Evolutionary conservation across 176 grass and related monocot species (phyloP), one percentile per base, ranked within the genome.

Genomic region (Stipa capillata): DNA sequence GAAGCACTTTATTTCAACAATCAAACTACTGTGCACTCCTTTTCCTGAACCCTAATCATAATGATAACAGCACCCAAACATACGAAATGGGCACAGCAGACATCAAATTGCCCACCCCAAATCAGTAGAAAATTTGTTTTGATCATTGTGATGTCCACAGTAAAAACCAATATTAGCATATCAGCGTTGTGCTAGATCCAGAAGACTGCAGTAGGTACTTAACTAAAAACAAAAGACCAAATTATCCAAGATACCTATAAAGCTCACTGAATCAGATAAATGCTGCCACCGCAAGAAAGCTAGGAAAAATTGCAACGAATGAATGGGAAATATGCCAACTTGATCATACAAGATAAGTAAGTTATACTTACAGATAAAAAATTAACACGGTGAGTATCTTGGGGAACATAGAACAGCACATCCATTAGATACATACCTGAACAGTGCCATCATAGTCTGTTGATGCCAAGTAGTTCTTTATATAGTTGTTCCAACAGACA

Each of bases 401-500:
- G 27, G 33, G 34, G 50, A 66, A 54, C 57, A 76, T 44, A 66
- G 37, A 76, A 39, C 14, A 28, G 52, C 43, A 60, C 48, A 37
- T 54, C 36, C 21, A 45, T 60, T 51, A 50, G 61, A 89, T 76
- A 72, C 75, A 13, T 79, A 98, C 96, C 92, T 98, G 90, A 85
- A 98, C 85, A 66, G 80, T 87, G 44, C 96, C 96, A 72, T 98
- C 92, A 78, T 95, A 95, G 74, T 98, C 90, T 8, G 96, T 93
- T 52, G 96, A 98, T 61, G 88, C 97, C 84, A 99, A 78, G 77
- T 99, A 99, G 76, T 93, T 99, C 42, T 96, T 99, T 83, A 99
- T 96, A 74, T 99, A 99, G 81, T 54, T 89, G 85, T 99, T 99
- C 97, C 97, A 99, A 82, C 82, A 86, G 60, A 99, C 88, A 79